These are phyloP conservation scores for Tulasnella sp. DNA, from an alignment of 768 basidiomycete genomes.

Conservation along the genomic window DNA sequence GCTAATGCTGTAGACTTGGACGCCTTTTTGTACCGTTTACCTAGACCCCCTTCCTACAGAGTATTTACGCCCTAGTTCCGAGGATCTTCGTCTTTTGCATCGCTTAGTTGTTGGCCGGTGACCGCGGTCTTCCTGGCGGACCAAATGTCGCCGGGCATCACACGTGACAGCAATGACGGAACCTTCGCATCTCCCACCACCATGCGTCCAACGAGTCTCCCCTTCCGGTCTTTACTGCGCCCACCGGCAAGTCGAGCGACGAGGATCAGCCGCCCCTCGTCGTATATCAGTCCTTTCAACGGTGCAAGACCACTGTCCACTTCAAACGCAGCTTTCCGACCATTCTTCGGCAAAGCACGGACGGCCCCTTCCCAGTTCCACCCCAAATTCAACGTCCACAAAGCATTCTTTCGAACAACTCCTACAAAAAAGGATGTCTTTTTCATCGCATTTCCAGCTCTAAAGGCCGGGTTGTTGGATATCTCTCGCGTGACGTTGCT, in stretches of 20 bases:
- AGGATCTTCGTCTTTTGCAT: background rate
- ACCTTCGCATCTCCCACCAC: background rate
- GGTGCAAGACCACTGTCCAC: conserved; percentile 1
- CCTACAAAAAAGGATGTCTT: conserved; percentile 33
- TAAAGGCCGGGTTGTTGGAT: conserved; percentile 35
- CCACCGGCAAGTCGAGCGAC: background rate
- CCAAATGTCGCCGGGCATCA: background rate
- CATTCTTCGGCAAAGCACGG: background rate
- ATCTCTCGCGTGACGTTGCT: conserved; percentile 32
- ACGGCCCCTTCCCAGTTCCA: background rate
- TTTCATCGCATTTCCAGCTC: conserved; percentile 37
- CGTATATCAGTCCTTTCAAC: background rate
- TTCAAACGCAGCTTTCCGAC: background rate
- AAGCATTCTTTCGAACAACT: conserved; percentile 30
- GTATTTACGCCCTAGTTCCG: background rate
- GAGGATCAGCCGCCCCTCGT: background rate
- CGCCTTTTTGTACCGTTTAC: background rate
- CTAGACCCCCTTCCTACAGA: background rate
- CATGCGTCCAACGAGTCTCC: background rate
- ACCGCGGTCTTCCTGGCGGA: background rate
- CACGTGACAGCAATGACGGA: background rate
- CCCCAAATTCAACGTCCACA: background rate
- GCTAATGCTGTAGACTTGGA: background rate
- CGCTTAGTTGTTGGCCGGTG: background rate
- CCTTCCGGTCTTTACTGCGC: background rate